Evolutionary conservation across 192 early-diverging fungal genomes (phyloP), one percentile per base, ranked within the genome.

Genomic region (Rhizoclosmatium sp.): DNA sequence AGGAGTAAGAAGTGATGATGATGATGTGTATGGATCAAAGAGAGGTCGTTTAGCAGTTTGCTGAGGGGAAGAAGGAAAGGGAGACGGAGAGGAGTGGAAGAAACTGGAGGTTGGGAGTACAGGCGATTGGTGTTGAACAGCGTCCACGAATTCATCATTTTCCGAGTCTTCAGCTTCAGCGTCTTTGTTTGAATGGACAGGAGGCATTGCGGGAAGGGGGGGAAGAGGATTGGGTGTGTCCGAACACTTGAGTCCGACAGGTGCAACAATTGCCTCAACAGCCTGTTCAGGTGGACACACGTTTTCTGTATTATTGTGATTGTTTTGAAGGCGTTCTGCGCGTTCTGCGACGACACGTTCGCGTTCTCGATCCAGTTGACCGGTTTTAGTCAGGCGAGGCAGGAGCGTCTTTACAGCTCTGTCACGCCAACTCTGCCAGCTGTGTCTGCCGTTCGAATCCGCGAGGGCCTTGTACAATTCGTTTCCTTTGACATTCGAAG

Each of bases 331-430:
- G 31, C 31, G 0, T 31, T 31, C 31, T 31, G 31, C 31, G 31
- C 31, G 31, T 31, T 31, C 31, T 16, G 51, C 16, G 51, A 1
- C 51, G 51, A 54, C 9, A 7, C 5, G 16, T 69, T 4, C 67
- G 10, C 67, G 39, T 1, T 12, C 4, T 58, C 40, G 58, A 7
- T 73, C 58, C 4, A 69, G 67, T 45, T 69, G 39, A 0, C 67
- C 67, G 46, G 4, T 46, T 23, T 21, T 4, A 16, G 59, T 73
- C 62, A 73, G 47, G 0, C 42, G 4, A 12, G 60, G 60, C 7
- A 73, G 41, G 10, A 61, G 47, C 21, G 39, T 31, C 64, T 73
- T 58, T 19, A 73, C 71, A 31, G 58, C 71, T 47, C 60, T 61
- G 1, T 58, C 71, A 2, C 71, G 60, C 58, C 60, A 61, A 1